Evolutionary conservation across 1,284 basidiomycete species (phyloP), one percentile per base, ranked within the genome.

Genomic region (Heterobasidion parviporum): DNA sequence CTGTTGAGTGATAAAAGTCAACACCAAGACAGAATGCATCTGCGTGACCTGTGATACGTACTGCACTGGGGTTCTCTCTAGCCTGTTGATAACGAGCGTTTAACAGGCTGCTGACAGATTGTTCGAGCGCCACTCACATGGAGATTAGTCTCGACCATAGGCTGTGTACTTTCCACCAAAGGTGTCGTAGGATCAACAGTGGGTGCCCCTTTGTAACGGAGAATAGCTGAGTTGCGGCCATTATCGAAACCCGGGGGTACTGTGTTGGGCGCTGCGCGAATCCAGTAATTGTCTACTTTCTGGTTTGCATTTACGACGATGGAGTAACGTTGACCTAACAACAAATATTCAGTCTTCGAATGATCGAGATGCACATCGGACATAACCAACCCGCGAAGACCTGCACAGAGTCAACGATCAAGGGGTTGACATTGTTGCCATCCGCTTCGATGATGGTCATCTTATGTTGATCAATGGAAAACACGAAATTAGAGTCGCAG

Each of bases 361-460:
- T 14, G 38, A 26, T 32, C 8, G 14, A n/a, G 5, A 51, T 5
- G 18, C 16, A 5, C 18, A 26, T 26, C 26, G 33, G 15, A 14
- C 12, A 10, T 18, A 20, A 26, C 61, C 50, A 43, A 67, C 64
- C 63, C 53, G 72, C 66, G 44, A 66, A 67, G n/a, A 80, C 66
- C 5, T 60, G 58, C 15, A 79, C 57, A 1, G 61, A 70, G 50
- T 80, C 75, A 0, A 79, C 73, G 1, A 63, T 57, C 9, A 74
- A 61, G 1, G 76, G 78, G 14, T 68, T 18, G 0, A 70, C 68
- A 56, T 72, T 74, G 12, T 60, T 63, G 4, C 81, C 77, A 46
- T 84, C 82, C 0, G 64, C 78, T 62, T 81, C 72, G 57, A 81
- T 75, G 59, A 80, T 64, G 3, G 74, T 77, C 65, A 78, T 64